Base-by-base conservation (phyloP, 805 yeast genomes). In the Monosporozyma solicola region DNA sequence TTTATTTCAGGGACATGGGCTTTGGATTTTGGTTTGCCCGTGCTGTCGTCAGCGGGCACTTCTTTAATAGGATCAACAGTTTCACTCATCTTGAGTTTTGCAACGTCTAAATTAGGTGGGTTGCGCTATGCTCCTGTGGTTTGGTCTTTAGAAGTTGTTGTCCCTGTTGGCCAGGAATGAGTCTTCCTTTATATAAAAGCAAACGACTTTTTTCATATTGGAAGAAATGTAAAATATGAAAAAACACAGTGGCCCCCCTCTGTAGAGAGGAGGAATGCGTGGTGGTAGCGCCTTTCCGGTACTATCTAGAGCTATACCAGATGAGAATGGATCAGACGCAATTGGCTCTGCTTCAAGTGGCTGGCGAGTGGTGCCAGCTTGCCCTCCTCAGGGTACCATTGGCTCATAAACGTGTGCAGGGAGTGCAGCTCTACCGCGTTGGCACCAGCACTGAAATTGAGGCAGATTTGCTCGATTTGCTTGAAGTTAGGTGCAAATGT, bases 1-100 rank as follows among this genome's bases (percentile, higher is more conserved):
- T 55, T 49, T 5, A 47, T 45, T 20, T 59, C 35, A 1, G 70
- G 69, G 8, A 66, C 57, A 49, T 66, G 69, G 11, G 68, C 63
- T n/a, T 39, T 53, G 20, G 57, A 53, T 15, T 47, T 43, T 25
- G 47, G 49, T 22, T 48, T 54, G 32, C 32, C 32, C 20, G 41
- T 35, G 2, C 15, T 6, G 2, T 47, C 43, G 13, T 27, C 35
- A 6, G 13, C 32, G 20, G 25, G 15, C 15, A 20, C 43, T 20
- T 20, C 25, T 20, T 39, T 39, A 24, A 22, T 39, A 9, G 10
- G 10, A 39, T 39, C n/a, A 35, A 13, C 16, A 13, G 39, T 35
- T 35, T 35, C 43, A 39, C 43, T 39, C 43, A 39, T 39, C 43
- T 39, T 16, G 39, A 35, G 39, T 15, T 20, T 20, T 35, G 8